These are phyloP conservation scores for Globisporangium paddicum DNA, from an alignment of 352 stramenopile species.

Conservation along the genomic window DNA sequence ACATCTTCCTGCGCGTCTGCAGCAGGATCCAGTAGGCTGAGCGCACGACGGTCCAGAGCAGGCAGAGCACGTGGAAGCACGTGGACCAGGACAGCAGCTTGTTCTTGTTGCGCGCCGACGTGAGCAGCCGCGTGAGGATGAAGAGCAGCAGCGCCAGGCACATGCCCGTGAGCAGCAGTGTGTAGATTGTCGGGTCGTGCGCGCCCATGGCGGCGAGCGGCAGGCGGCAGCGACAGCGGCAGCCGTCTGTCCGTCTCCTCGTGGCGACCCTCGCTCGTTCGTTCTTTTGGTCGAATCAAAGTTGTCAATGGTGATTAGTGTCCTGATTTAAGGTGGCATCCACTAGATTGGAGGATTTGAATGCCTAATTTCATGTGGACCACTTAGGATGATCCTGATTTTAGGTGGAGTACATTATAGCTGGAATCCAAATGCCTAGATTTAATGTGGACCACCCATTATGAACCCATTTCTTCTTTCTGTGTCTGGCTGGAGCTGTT, in stretches of 20 bases:
- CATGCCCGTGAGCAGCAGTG: slow-evolving; percentile 72
- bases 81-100: slow-evolving; percentile 83
- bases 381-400: too few relatives aligned
- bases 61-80: slow-evolving; percentile 73
- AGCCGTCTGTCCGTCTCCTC: too few relatives aligned
- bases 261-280: neutral
- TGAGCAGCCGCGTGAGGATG: slow-evolving; percentile 57
- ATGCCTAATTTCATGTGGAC: too few relatives aligned
- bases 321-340: too few relatives aligned
- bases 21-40: slow-evolving; percentile 84
- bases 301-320: too few relatives aligned
- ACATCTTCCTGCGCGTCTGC: slow-evolving; percentile 64
- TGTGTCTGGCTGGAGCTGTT: too few relatives aligned
- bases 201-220: slow-evolving; percentile 14
- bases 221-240: neutral
- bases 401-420: slow-evolving; percentile 1
- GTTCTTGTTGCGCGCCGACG: slow-evolving; percentile 73
- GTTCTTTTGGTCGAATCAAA: too few relatives aligned
- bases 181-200: slow-evolving; percentile 66
- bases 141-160: slow-evolving; percentile 73
- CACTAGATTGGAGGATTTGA: too few relatives aligned
- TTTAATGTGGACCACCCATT: slow-evolving; percentile 6
- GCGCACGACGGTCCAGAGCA: slow-evolving; percentile 79
- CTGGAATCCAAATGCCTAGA: neutral
- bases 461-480: slow-evolving; percentile 2